Evolutionary conservation across 768 basidiomycete genomes (phyloP).

Genomic region (Podaxis mareebaensis): DNA sequence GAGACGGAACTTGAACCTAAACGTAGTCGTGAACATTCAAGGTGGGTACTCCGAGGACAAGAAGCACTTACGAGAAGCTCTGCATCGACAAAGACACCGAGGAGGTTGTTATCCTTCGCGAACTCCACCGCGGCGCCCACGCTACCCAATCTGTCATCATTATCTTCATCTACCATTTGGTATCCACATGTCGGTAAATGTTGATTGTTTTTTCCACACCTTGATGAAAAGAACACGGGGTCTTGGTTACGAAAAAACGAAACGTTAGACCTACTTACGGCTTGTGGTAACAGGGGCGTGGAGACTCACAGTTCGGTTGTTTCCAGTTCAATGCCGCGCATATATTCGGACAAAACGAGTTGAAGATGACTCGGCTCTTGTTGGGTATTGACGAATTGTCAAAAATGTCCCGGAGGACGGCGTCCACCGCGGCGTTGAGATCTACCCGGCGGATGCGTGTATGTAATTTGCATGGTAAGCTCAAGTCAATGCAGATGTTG

Average conservation of each 20-base stretch:
- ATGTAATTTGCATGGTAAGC: constrained; percentile 57
- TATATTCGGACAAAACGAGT: constrained; percentile 87
- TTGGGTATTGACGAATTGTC: constrained; percentile 56
- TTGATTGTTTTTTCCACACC: constrained; percentile 66
- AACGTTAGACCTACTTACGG: background rate
- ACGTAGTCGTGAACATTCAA: background rate
- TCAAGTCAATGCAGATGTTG: constrained; percentile 83
- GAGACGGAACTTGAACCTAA: constrained; percentile 84
- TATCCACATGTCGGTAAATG: constrained; percentile 34
- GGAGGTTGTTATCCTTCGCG: constrained; percentile 86
- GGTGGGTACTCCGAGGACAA: constrained; percentile 7
- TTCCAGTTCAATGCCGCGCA: constrained; percentile 97
- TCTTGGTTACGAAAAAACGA: constrained; percentile 42
- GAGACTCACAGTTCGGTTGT: constrained; percentile 88
- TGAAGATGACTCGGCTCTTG: constrained; percentile 73
- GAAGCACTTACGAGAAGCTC: constrained; percentile 70
- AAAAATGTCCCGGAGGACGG: constrained; percentile 82
- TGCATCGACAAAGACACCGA: constrained; percentile 90
- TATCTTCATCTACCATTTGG: constrained; percentile 31
- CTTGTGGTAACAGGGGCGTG: background rate
- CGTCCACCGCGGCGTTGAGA: constrained; percentile 82
- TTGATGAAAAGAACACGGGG: constrained; percentile 93
- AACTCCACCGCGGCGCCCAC: constrained; percentile 93
- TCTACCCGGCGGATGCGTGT: constrained; percentile 56
- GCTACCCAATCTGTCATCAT: constrained; percentile 53